phyloP scores from a whole-genome alignment of 805 yeast species.

The Barnettozyma pratensis region DNA sequence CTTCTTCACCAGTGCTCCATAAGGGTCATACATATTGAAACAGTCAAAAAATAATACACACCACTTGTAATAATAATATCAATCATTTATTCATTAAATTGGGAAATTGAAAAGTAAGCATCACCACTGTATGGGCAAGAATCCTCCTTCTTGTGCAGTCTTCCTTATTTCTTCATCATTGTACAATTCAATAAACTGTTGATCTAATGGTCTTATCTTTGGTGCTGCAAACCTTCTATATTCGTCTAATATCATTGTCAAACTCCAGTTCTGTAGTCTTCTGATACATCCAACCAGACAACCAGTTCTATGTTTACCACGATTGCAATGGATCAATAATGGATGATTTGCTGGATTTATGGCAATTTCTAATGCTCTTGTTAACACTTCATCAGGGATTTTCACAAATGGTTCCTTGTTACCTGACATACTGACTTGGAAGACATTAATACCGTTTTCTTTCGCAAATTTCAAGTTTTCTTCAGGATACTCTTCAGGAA shows the following conservation, averaged over 20 bases:
- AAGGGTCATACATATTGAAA: no score
- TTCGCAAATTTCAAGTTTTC: conserved; percentile 64
- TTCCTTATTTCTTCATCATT: conserved; percentile 58
- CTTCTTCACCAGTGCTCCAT: conserved; percentile 29
- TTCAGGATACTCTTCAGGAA: conserved; percentile 87
- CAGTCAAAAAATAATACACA: background rate
- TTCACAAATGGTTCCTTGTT: conserved; percentile 93
- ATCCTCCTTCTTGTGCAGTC: conserved; percentile 44
- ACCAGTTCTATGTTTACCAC: conserved; percentile 97
- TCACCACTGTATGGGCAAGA: conserved; percentile 72
- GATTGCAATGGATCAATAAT: conserved; percentile 85
- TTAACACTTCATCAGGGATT: conserved; percentile 60
- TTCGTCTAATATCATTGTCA: conserved; percentile 93
- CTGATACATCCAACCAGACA: conserved; percentile 92
- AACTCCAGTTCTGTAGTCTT: conserved; percentile 85
- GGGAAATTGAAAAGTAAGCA: background rate
- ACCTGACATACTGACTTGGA: conserved; percentile 91
- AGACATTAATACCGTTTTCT: conserved; percentile 58
- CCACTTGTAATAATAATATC: background rate
- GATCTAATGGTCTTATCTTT: conserved; percentile 92
- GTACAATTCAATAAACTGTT: conserved; percentile 89
- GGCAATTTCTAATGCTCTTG: conserved; percentile 76
- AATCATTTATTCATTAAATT: background rate
- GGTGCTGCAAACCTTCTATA: conserved; percentile 93
- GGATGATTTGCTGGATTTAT: conserved; percentile 88